These are phyloP conservation scores for Escallonia herrerae DNA, from an alignment of 129 eudicot species.

Conservation along the genomic window DNA sequence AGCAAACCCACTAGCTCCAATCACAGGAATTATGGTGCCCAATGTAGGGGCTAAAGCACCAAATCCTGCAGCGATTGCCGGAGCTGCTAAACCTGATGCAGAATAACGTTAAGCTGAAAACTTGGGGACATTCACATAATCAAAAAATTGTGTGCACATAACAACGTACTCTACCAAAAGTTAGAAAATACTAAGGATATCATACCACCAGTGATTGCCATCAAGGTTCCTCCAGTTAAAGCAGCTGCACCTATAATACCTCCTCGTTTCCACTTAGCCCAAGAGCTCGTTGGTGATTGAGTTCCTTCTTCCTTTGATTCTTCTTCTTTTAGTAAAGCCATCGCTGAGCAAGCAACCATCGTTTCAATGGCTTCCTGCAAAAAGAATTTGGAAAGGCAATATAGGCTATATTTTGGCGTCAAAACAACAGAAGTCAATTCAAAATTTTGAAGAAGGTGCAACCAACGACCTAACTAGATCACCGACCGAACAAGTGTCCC, in stretches of 20 bases:
- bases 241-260: slow-evolving; percentile 99
- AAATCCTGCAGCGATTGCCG: slow-evolving; percentile 99
- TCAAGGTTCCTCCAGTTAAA: slow-evolving; percentile 89
- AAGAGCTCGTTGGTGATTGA: slow-evolving; percentile 43
- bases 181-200: background rate
- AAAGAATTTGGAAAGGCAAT: slow-evolving; percentile 5
- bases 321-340: slow-evolving; percentile 72
- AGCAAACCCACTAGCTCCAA: slow-evolving; percentile 98
- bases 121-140: slow-evolving; percentile 1
- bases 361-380: slow-evolving; percentile 91
- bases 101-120: slow-evolving; percentile 5
- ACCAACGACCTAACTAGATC: too few relatives aligned
- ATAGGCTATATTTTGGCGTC: slow-evolving; percentile 1
- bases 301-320: slow-evolving; percentile 46
- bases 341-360: slow-evolving; percentile 86
- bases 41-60: slow-evolving; percentile 97
- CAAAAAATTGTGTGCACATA: background rate
- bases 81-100: slow-evolving; percentile 92
- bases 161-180: background rate
- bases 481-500: too few relatives aligned
- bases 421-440: background rate
- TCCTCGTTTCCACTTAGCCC: slow-evolving; percentile 95
- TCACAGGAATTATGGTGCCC: slow-evolving; percentile 84
- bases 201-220: slow-evolving; percentile 97
- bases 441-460: background rate